Evolutionary conservation across 805 yeast genomes (phyloP).

Genomic region (Nakazawaea laoshanensis): DNA sequence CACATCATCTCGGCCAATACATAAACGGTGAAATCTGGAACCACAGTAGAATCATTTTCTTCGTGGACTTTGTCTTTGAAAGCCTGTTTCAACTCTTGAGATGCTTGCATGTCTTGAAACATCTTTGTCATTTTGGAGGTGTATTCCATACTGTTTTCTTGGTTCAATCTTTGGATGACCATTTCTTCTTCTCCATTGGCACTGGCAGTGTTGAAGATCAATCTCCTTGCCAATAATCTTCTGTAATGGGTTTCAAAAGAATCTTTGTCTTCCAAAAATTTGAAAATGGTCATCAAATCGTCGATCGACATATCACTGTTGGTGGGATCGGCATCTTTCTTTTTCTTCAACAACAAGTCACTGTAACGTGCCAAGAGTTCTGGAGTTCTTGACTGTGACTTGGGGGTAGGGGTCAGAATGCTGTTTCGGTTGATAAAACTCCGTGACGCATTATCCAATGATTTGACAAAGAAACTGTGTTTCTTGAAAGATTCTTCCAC

Average conservation of each 20-base stretch:
- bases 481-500: slow-evolving; percentile 61
- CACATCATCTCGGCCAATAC: slow-evolving; percentile 86
- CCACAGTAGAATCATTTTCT: slow-evolving; percentile 22
- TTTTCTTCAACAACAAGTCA: slow-evolving; percentile 72
- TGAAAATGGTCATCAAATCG: slow-evolving; percentile 80
- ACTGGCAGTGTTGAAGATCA: slow-evolving; percentile 34
- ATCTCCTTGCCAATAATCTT: slow-evolving; percentile 78
- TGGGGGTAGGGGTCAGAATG: slow-evolving; percentile 62
- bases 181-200: slow-evolving; percentile 74
- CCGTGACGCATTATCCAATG: slow-evolving; percentile 85
- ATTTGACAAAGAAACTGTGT: slow-evolving; percentile 73
- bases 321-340: slow-evolving; percentile 47
- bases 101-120: slow-evolving; percentile 89
- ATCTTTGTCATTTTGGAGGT: slow-evolving; percentile 90
- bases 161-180: slow-evolving; percentile 78
- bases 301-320: slow-evolving; percentile 70
- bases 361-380: slow-evolving; percentile 86
- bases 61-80: slow-evolving; percentile 41
- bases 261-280: slow-evolving; percentile 87
- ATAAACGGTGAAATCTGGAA: slow-evolving; percentile 57
- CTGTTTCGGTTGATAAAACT: slow-evolving; percentile 74
- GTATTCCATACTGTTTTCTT: slow-evolving; percentile 86
- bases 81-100: slow-evolving; percentile 60
- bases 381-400: slow-evolving; percentile 71
- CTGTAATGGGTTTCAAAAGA: slow-evolving; percentile 91